Conservation (phyloP, 768 basidiomycete species). For the Russula olivacea region DNA sequence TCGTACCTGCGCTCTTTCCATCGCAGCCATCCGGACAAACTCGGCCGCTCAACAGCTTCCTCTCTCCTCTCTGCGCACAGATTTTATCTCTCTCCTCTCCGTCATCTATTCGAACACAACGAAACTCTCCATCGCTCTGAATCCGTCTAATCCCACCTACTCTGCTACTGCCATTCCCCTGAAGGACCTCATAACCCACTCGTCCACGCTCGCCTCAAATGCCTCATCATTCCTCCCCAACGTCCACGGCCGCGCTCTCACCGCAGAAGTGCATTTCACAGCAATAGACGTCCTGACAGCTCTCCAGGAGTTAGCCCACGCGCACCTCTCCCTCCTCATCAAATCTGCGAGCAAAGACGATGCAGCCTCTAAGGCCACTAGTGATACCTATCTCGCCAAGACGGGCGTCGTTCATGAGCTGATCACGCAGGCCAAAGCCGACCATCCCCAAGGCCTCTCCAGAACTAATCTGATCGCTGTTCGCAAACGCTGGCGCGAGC, state of each 20-base stretch:
- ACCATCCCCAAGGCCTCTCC: constrained; percentile 22
- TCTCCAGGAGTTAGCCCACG: constrained; percentile 18
- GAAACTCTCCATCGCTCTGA: constrained; percentile 57
- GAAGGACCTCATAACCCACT: constrained; percentile 17
- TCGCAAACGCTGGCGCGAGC: constrained; percentile 25
- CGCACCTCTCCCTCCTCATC: constrained; percentile 17
- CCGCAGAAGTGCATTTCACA: constrained; percentile 25
- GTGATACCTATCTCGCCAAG: constrained; percentile 49
- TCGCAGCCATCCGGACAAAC: constrained; percentile 14
- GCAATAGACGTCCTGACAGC: constrained; percentile 17
- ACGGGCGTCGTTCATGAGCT: constrained; percentile 58
- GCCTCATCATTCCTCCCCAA: constrained; percentile 16
- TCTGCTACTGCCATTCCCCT: constrained; percentile 28
- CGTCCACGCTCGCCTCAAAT: constrained; percentile 23
- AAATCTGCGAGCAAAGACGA: neutral
- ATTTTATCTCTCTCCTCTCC: constrained; percentile 52
- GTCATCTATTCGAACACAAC: constrained; percentile 53
- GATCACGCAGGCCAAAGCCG: constrained; percentile 43
- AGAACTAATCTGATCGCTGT: constrained; percentile 27
- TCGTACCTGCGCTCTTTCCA: constrained; percentile 32
- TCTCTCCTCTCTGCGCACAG: constrained; percentile 43
- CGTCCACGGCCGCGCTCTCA: constrained; percentile 22
- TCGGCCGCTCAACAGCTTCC: constrained; percentile 27
- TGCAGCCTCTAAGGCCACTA: constrained; percentile 9
- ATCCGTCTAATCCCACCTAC: constrained; percentile 43